Evolutionary conservation across 306 rosid species (phyloP), one percentile per base, ranked within the genome.

Genomic region (Prosopis cineraria): DNA sequence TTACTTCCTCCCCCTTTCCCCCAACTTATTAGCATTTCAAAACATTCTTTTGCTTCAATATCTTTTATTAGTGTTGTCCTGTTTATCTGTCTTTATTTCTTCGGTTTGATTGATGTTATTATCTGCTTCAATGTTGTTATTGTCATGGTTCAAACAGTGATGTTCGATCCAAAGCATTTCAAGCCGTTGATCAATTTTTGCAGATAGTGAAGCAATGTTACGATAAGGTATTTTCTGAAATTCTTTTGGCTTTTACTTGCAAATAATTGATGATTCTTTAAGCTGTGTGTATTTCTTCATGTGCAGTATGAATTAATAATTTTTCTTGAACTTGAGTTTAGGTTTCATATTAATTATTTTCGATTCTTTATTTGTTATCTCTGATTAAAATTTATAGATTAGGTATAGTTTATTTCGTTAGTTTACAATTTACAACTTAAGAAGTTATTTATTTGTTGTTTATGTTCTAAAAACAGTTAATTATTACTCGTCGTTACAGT

Each of bases 171-270:
- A 95, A 91, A 85, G 96, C 98, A 78, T 93, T 95, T 87, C 97
- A 95, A 90, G 96, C 97, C 25, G 91, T 91, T 81, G 99, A 93
- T 83, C 98, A 95, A 67, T 95, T 95, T 90, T 74, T 95, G 85
- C 96, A 79, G 81, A 82, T 91, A 56, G 84, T 89, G 76, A 96
- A 91, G 87, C 97, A 93, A 66, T 76, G 86, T 82, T 83, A 93
- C 48, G 97, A 96, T 50, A 95, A 91, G 99, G 99, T 96, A 84
- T 58, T 71, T 73, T 76, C 17, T 65, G 22, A 31, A 67, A 41
- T 72, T 50, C 60, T 84, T 41, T 80, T 63, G 58, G 52, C 74
- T 81, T 74, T 78, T 78, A 31, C 64, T 84, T 47, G 22, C 39
- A 43, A 68, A 22, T 47, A 55, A 62, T 53, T 58, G 73, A 48